Evolutionary conservation across 768 basidiomycete species (phyloP), one percentile per base, ranked within the genome.

Genomic region (Lactarius sp.): DNA sequence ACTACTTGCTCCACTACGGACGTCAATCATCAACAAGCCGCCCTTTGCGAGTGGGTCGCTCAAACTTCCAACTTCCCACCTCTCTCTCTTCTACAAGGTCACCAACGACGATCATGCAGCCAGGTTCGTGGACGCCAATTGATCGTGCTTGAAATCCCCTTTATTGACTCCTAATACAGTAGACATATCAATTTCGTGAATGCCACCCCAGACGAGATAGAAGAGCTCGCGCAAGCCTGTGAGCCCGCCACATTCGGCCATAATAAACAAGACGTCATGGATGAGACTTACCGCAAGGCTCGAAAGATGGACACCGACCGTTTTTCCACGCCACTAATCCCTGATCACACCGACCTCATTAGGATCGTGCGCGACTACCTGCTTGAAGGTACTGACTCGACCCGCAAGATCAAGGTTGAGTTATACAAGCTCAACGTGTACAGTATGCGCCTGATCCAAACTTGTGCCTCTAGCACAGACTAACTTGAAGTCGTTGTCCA

Each of bases 341-440:
- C 72, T n/a, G 68, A 61, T 13, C 59, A 62, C 13, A 62, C 61
- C 10, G 75, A 73, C 8, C 57, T 79, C 2, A 31, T 76, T 10
- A 70, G 73, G 31, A 46, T 61, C 10, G 66, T 77, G 47, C 66
- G 67, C 12, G 52, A 59, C 1, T 53, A 64, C n/a, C 64, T 75
- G 6, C 51, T 73, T 13, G 57, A 70, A 18, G 69, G 72, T 16
- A 64, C 67, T 2, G 56, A 62, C 16, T 62, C 69, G n/a, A 44
- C 67, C 6, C 55, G 60, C 14, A 31, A 47, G 8, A 69, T 80
- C 34, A 64, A 50, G 10, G 66, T 71, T 1, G 77, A 81, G 64
- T 62, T 80, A 7, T 79, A 79, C 69, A 81, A 82, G 63, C 69
- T 81, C 56, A 79, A 81, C 52, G 75, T 81, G 1, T 80, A 81